Conservation (phyloP, 2,329 filamentous ascomycete genomes). For the Verticillium zaregamsianum region DNA sequence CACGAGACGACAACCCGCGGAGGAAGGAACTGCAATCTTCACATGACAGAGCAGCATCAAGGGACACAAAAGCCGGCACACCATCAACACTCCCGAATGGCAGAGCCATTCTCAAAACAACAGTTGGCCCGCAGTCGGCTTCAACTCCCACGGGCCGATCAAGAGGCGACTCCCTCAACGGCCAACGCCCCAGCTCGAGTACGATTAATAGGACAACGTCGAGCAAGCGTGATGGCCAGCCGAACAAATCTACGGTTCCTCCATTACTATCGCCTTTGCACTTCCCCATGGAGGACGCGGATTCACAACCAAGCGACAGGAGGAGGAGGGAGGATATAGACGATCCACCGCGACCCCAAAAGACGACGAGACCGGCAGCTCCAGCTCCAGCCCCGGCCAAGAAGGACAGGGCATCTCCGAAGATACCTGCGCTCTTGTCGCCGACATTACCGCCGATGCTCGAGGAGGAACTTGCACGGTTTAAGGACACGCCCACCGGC, state of each 20-base stretch:
- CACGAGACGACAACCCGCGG: conserved; percentile 28
- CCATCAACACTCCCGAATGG: conserved; percentile 30
- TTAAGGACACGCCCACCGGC: conserved; percentile 6
- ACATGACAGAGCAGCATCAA: conserved; percentile 22
- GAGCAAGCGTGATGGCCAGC: conserved; percentile 30
- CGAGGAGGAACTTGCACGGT: conserved; percentile 37
- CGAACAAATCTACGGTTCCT: conserved; percentile 39
- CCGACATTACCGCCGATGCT: conserved; percentile 51
- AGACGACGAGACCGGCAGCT: conserved; percentile 15
- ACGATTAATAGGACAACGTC: conserved; percentile 30
- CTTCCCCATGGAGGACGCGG: conserved; percentile 35
- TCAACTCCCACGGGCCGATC: conserved; percentile 31
- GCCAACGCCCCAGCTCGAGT: conserved; percentile 27
- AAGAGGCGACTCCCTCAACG: conserved; percentile 38
- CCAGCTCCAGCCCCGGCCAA: conserved; percentile 23
- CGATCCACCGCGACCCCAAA: conserved; percentile 5
- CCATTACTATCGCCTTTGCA: conserved; percentile 50
- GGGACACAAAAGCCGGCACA: conserved; percentile 20
- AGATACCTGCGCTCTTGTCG: conserved; percentile 48
- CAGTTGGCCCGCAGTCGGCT: conserved; percentile 18
- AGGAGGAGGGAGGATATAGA: conserved; percentile 20
- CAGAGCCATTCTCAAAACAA: conserved; percentile 26
- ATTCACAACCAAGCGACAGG: conserved; percentile 19
- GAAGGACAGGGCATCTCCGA: conserved; percentile 30
- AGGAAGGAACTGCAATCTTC: conserved; percentile 21